Evolutionary conservation across 2,329 filamentous ascomycete species (phyloP).

Genomic region (Colletotrichum liaoningense): DNA sequence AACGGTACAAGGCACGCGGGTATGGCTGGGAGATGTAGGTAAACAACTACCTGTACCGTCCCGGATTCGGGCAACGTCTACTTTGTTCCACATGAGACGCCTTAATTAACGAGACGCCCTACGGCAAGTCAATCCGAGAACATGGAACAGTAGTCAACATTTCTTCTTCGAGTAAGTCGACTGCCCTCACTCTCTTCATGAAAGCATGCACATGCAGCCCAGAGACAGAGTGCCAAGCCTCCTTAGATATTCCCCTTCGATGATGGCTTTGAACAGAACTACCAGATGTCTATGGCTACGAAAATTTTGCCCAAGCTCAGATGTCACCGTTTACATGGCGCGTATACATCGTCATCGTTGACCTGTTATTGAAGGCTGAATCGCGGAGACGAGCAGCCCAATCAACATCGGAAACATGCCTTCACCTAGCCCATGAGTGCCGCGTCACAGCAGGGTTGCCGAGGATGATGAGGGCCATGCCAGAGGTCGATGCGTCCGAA

Average conservation of each 20-base stretch:
- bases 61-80: neutral
- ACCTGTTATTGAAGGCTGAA: slow-evolving; percentile 1
- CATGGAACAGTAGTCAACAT: neutral
- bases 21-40: neutral
- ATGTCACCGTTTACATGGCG: neutral
- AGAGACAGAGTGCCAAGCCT: neutral
- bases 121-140: neutral
- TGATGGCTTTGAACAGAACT: neutral
- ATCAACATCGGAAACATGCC: slow-evolving; percentile 13
- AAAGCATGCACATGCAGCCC: neutral
- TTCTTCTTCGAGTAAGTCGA: neutral
- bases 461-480: neutral
- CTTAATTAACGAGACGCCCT: neutral
- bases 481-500: slow-evolving; percentile 16
- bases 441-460: slow-evolving; percentile 22
- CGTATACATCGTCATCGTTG: neutral
- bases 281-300: neutral
- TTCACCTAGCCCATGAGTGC: slow-evolving; percentile 3
- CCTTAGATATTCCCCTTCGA: neutral
- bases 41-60: neutral
- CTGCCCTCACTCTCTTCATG: neutral
- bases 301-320: neutral
- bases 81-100: neutral
- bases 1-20: neutral
- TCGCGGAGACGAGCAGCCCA: slow-evolving; percentile 8